A percentile compares a stretch with the other conserved stretches of the same genome.
Evolutionary conservation across 805 yeast species (phyloP).

Genomic region (Tetrapisispora fleetii): DNA sequence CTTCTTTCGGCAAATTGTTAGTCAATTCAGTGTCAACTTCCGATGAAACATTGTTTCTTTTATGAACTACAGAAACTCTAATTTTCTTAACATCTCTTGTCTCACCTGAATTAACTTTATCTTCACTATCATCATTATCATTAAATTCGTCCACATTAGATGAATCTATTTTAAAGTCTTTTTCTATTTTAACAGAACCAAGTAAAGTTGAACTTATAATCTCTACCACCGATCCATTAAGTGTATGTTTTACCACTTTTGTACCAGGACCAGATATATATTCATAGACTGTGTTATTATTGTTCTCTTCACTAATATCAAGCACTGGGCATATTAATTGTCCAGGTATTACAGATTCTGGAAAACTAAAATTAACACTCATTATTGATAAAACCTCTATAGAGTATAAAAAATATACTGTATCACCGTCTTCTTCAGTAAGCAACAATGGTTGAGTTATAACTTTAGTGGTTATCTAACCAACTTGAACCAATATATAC

Average conservation of each 20-base stretch:
- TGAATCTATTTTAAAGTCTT: conserved; percentile 13
- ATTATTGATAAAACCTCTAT: neutral
- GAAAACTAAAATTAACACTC: conserved; percentile 16
- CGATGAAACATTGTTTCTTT: conserved; percentile 7
- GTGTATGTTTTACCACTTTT: conserved; percentile 36
- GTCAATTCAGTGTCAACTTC: conserved; percentile 24
- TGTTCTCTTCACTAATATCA: conserved; percentile 28
- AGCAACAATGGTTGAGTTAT: too few species aligned
- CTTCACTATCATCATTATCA: conserved; percentile 9
- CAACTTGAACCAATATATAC: too few species aligned
- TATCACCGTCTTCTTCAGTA: too few species aligned
- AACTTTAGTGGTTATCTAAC: neutral
- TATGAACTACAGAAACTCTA: conserved; percentile 24
- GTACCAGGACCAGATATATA: conserved; percentile 62
- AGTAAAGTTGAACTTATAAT: conserved; percentile 50
- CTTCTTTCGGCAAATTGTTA: conserved; percentile 66
- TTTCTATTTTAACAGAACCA: conserved; percentile 41
- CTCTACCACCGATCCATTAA: conserved; percentile 32
- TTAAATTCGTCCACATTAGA: conserved; percentile 3
- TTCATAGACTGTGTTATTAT: conserved; percentile 28
- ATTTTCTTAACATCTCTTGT: conserved; percentile 14
- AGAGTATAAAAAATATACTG: neutral
- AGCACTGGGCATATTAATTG: conserved; percentile 60
- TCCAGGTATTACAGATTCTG: conserved; percentile 63
- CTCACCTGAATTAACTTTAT: conserved; percentile 7